Percentiles rank a stretch among this genome's conserved stretches.
Evolutionary conservation across 2,329 filamentous ascomycete species (phyloP).

Genomic region (Graphium sp.): DNA sequence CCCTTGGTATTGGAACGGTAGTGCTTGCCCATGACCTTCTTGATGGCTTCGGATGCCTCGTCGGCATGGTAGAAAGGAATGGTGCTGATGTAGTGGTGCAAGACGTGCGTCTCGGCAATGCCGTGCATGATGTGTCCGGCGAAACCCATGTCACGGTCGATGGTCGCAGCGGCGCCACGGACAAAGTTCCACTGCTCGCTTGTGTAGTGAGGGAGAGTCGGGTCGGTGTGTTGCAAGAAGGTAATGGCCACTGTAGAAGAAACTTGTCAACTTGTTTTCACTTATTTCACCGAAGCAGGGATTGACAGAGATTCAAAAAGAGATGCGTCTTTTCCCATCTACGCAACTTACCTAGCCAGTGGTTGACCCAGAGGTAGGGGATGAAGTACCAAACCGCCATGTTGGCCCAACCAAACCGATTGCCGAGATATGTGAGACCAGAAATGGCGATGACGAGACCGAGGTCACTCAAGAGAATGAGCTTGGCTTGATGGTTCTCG

Average conservation of each 20-base stretch:
- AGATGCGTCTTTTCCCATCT: not conserved
- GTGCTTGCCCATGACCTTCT: slow-evolving; percentile 86
- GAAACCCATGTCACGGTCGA: slow-evolving; percentile 95
- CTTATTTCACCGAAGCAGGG: not conserved
- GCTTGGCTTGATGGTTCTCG: slow-evolving; percentile 76
- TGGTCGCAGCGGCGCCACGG: slow-evolving; percentile 84
- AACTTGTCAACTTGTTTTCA: not conserved
- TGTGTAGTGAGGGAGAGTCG: slow-evolving; percentile 82
- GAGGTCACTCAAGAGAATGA: slow-evolving; percentile 75
- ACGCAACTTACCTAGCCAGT: slow-evolving; percentile 75
- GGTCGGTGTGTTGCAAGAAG: slow-evolving; percentile 93
- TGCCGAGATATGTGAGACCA: slow-evolving; percentile 51
- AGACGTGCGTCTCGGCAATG: slow-evolving; percentile 94
- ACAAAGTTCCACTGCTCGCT: slow-evolving; percentile 80
- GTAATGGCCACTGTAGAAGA: slow-evolving; percentile 78
- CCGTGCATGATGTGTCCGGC: slow-evolving; percentile 84
- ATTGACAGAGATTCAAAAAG: not conserved
- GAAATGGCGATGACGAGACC: slow-evolving; percentile 50
- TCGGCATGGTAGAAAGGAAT: slow-evolving; percentile 55
- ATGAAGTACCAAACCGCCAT: slow-evolving; percentile 87
- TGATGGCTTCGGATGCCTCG: slow-evolving; percentile 53
- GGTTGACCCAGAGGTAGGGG: slow-evolving; percentile 95
- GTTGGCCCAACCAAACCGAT: slow-evolving; percentile 70
- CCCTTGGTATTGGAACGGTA: slow-evolving; percentile 72
- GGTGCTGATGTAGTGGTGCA: slow-evolving; percentile 91